A percentile compares a stretch with the other conserved stretches of the same genome.
Evolutionary conservation across 345 rosid genomes (phyloP).

Genomic region (Populus simonii): DNA sequence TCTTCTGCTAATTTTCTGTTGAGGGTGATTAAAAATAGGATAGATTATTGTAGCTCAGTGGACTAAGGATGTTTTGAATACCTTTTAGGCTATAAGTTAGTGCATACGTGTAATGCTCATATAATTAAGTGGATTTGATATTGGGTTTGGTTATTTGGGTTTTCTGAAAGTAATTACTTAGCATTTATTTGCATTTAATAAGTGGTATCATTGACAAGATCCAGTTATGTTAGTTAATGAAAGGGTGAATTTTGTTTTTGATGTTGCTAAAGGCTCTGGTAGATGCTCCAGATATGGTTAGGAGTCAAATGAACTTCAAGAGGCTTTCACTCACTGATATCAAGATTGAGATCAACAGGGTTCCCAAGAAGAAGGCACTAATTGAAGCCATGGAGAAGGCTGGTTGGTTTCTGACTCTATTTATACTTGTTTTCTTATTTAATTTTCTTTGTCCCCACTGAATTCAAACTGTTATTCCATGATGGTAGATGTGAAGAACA

Average conservation of each 20-base stretch:
- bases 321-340: conserved; percentile 24
- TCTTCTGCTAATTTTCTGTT: no score
- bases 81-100: not conserved
- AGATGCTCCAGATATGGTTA: conserved; percentile 31
- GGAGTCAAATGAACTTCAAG: conserved; percentile 29
- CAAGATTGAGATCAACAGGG: conserved; percentile 28
- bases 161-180: not conserved
- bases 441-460: not conserved
- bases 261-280: conserved; percentile 19
- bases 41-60: no score
- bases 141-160: not conserved
- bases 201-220: not conserved
- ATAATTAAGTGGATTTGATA: not conserved
- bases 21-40: no score
- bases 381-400: conserved; percentile 25
- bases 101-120: not conserved
- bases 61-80: not conserved
- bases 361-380: conserved; percentile 19
- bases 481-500: conserved; percentile 21
- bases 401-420: conserved; percentile 3
- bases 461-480: not conserved
- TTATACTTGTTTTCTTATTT: not conserved
- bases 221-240: not conserved
- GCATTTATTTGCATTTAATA: not conserved
- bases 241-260: not conserved